Conservation (phyloP, 805 yeast genomes). For the Cyberlindnera meyerae region DNA sequence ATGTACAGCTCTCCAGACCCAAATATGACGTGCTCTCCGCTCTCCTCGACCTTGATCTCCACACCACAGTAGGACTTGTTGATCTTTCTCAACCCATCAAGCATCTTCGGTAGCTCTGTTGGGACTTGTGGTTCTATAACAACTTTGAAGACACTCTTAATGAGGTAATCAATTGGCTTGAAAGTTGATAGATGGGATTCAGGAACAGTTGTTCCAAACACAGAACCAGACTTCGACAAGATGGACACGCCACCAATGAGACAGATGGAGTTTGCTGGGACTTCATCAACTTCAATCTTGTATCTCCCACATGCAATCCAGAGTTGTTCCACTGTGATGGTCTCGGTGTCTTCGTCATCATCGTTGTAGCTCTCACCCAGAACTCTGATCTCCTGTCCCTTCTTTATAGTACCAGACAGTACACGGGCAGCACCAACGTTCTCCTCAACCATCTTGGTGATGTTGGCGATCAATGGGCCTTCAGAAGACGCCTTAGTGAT, state of each 20-base stretch:
- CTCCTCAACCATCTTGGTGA: slow-evolving; percentile 52
- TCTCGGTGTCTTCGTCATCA: slow-evolving; percentile 44
- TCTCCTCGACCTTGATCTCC: slow-evolving; percentile 71
- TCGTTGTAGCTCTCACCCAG: slow-evolving; percentile 53
- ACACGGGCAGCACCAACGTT: slow-evolving; percentile 60
- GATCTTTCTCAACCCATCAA: slow-evolving; percentile 62
- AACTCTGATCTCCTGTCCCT: slow-evolving; percentile 45
- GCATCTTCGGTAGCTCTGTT: slow-evolving; percentile 66
- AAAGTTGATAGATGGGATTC: slow-evolving; percentile 29
- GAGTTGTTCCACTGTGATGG: slow-evolving; percentile 28
- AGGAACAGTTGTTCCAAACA: slow-evolving; percentile 31
- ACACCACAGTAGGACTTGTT: slow-evolving; percentile 62
- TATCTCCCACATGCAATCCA: slow-evolving; percentile 68
- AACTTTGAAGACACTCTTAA: slow-evolving; percentile 64
- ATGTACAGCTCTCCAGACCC: slow-evolving; percentile 87
- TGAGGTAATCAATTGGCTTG: slow-evolving; percentile 39
- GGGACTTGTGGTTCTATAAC: slow-evolving; percentile 82
- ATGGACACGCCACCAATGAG: slow-evolving; percentile 61
- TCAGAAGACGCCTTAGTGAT: slow-evolving; percentile 32
- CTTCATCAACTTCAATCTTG: slow-evolving; percentile 46
- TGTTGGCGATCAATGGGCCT: slow-evolving; percentile 46
- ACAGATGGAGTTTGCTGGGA: slow-evolving; percentile 64
- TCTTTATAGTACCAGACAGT: slow-evolving; percentile 50
- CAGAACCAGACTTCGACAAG: slow-evolving; percentile 57
- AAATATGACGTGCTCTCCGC: slow-evolving; percentile 76